Conservation (phyloP, 2,329 filamentous ascomycete species). For the Aspergillus sp. region DNA sequence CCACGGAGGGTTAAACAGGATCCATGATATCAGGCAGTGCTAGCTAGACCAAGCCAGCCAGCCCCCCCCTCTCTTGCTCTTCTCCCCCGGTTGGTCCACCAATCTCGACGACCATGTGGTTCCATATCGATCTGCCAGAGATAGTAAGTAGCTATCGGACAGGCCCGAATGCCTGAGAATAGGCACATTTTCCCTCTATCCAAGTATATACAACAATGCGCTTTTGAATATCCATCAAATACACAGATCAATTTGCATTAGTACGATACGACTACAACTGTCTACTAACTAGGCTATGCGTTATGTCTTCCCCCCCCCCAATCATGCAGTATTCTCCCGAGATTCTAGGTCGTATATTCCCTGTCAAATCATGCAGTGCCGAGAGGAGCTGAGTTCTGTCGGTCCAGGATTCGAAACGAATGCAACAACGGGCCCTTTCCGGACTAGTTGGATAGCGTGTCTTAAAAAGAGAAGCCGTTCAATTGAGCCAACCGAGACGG, state of each 20-base stretch:
- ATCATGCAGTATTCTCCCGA: neutral
- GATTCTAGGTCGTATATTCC: neutral
- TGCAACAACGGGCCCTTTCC: slow-evolving; percentile 11
- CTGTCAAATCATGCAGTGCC: slow-evolving; percentile 1
- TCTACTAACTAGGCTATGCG: neutral
- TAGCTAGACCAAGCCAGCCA: slow-evolving; percentile 11
- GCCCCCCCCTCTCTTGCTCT: neutral
- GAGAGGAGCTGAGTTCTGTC: slow-evolving; percentile 9
- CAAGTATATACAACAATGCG: neutral
- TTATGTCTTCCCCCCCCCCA: neutral
- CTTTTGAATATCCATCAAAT: too few species aligned
- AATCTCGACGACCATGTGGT: slow-evolving; percentile 15
- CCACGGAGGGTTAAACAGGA: slow-evolving; percentile 3
- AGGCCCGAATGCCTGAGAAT: neutral
- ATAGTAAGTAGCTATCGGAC: neutral
- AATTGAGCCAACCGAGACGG: slow-evolving; percentile 8
- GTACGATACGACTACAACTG: too few species aligned
- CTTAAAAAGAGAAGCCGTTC: neutral
- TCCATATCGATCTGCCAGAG: slow-evolving; percentile 9
- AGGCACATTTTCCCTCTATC: neutral
- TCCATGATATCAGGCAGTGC: slow-evolving; percentile 15
- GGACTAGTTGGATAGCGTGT: slow-evolving; percentile 5
- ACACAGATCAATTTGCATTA: too few species aligned
- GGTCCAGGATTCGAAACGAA: neutral
- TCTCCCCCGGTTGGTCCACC: slow-evolving; percentile 9